These are phyloP conservation scores for Amanita polypyramis DNA, from an alignment of 768 basidiomycete species.

Conservation along the genomic window DNA sequence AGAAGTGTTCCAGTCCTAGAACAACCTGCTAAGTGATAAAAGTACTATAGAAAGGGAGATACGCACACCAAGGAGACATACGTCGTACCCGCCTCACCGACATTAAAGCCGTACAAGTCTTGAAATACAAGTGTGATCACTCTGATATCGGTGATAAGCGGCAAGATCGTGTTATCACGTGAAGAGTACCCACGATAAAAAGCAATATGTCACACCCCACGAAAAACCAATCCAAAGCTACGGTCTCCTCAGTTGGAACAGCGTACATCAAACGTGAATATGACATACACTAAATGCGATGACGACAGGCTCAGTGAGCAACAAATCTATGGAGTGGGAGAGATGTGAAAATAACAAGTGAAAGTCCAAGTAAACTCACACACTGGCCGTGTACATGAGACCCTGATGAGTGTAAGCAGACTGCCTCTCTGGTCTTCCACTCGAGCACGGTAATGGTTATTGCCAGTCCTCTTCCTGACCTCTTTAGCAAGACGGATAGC, in stretches of 20 bases:
- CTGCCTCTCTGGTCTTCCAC: conserved; percentile 48
- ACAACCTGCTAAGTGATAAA: too few relatives aligned
- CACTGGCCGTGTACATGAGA: conserved; percentile 63
- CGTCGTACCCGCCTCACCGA: conserved; percentile 46
- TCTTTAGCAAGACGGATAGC: conserved; percentile 54
- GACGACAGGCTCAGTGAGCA: conserved; percentile 68
- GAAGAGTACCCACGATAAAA: conserved; percentile 19
- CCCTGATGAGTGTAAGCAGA: conserved; percentile 49
- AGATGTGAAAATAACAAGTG: neutral
- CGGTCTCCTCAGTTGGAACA: neutral
- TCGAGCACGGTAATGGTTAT: conserved; percentile 49
- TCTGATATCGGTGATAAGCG: conserved; percentile 18
- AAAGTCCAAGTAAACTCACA: conserved; percentile 32
- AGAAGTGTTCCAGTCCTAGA: conserved; percentile 48
- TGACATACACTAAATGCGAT: conserved; percentile 57
- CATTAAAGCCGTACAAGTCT: conserved; percentile 46
- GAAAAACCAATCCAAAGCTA: conserved; percentile 67
- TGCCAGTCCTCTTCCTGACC: conserved; percentile 57
- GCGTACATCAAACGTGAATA: conserved; percentile 8
- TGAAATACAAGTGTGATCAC: conserved; percentile 48
- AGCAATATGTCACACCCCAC: conserved; percentile 66
- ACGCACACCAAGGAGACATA: conserved; percentile 46
- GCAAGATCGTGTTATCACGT: conserved; percentile 28
- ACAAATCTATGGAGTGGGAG: too few relatives aligned
- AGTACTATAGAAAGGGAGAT: neutral